Conservation (phyloP, 2,329 filamentous ascomycete species). For the Cordyceps militaris region DNA sequence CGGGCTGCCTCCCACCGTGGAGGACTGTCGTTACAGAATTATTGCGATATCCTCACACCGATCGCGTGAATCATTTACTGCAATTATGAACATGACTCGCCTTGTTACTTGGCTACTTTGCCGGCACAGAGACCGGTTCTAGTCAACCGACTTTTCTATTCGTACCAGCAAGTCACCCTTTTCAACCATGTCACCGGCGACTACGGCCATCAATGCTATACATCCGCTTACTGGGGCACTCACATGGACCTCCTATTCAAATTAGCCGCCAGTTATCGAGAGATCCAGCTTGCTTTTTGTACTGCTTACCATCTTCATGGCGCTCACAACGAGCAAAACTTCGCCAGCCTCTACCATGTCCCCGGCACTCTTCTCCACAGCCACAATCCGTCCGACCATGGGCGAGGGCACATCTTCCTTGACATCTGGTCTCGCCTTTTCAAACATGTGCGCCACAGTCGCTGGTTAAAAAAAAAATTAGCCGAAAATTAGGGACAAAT, state of each 20-base stretch:
- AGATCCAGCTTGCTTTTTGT: no score
- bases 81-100: no score
- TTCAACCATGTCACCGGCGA: not conserved
- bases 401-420: not conserved
- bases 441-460: not conserved
- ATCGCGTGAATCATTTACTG: no score
- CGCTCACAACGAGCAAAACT: not conserved
- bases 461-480: not conserved
- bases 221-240: not conserved
- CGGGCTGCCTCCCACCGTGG: no score
- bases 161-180: not conserved
- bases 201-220: not conserved
- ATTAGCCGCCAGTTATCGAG: no score
- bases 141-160: not conserved
- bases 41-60: no score
- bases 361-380: not conserved
- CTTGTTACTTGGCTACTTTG: not conserved
- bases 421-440: not conserved
- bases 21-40: no score
- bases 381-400: not conserved
- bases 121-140: rapidly evolving
- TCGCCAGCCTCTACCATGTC: not conserved
- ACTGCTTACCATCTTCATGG: not conserved
- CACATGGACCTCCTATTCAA: not conserved
- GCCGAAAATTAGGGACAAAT: no score